Conservation (phyloP, 148 eudicot species). For the Salicornia ramosissima region DNA sequence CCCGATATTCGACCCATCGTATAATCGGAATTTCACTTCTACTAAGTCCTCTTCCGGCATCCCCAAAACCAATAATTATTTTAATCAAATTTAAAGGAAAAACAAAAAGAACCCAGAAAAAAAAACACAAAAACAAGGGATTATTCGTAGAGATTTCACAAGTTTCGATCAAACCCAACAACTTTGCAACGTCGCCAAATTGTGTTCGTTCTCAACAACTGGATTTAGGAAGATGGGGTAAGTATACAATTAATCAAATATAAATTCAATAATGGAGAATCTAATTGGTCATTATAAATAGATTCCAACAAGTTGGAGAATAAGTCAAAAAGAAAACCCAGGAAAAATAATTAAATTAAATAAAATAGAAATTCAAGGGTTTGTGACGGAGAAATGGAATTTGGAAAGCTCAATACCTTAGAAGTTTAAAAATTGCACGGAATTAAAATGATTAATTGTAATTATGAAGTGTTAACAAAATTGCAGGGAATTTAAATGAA, state of each 20-base stretch:
- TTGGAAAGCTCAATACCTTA: too few relatives aligned
- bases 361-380: neutral
- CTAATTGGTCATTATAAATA: neutral
- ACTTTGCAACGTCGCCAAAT: neutral
- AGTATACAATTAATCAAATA: neutral
- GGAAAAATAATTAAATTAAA: neutral
- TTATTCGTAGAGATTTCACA: neutral
- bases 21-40: constrained; percentile 65
- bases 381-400: too few relatives aligned
- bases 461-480: too few relatives aligned
- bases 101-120: neutral
- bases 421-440: too few relatives aligned
- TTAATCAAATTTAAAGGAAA: too few relatives aligned
- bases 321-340: neutral
- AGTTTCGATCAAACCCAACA: neutral
- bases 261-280: neutral
- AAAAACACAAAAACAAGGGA: neutral
- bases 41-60: constrained; percentile 77
- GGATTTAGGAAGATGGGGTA: neutral
- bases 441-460: too few relatives aligned
- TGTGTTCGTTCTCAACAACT: constrained; percentile 11
- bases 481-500: too few relatives aligned
- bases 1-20: constrained; percentile 80
- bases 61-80: neutral
- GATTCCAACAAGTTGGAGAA: constrained; percentile 21